phyloP scores from a whole-genome alignment of 768 basidiomycete species.

The Amanita rubescens region DNA sequence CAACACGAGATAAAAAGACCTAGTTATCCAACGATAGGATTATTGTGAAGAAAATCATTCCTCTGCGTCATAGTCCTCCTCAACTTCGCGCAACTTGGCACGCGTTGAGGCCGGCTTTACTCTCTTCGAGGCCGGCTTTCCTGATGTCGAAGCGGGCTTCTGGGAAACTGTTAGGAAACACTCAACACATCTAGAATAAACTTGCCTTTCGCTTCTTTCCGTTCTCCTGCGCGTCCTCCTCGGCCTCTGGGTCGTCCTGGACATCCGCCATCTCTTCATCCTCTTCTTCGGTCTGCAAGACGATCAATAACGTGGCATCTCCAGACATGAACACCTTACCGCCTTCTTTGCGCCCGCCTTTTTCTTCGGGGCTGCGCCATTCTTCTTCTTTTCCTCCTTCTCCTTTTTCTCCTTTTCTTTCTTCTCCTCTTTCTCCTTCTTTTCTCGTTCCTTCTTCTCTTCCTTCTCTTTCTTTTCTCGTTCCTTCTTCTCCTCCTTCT shows the following conservation, averaged over 20 bases:
- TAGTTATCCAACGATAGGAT: background rate
- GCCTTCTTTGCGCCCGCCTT: conserved; percentile 10
- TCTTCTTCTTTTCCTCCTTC: conserved; percentile 24
- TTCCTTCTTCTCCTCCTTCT: conserved; percentile 12
- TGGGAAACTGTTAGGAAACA: conserved; percentile 11
- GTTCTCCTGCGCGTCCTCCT: conserved; percentile 40
- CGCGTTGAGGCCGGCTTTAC: conserved; percentile 30
- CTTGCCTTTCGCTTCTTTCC: conserved; percentile 69
- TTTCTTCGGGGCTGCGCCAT: conserved; percentile 17
- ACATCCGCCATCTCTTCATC: conserved; percentile 38
- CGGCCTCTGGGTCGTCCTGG: conserved; percentile 32
- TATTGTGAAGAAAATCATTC: background rate
- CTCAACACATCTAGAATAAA: background rate
- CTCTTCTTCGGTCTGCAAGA: conserved; percentile 14
- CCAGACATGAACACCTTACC: conserved; percentile 7
- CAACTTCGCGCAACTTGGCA: conserved; percentile 42
- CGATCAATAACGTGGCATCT: conserved; percentile 18
- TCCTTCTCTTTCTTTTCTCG: conserved; percentile 16
- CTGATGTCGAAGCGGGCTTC: conserved; percentile 34
- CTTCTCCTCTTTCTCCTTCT: conserved; percentile 8
- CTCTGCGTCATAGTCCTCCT: conserved; percentile 26
- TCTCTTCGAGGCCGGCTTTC: conserved; percentile 43
- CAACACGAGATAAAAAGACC: background rate
- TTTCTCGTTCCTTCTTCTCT: conserved; percentile 1
- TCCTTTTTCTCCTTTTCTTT: conserved; percentile 19